Evolutionary conservation across 495 filamentous ascomycete genomes (phyloP), one percentile per base, ranked within the genome.

Genomic region (Trichoderma orchidacearum): DNA sequence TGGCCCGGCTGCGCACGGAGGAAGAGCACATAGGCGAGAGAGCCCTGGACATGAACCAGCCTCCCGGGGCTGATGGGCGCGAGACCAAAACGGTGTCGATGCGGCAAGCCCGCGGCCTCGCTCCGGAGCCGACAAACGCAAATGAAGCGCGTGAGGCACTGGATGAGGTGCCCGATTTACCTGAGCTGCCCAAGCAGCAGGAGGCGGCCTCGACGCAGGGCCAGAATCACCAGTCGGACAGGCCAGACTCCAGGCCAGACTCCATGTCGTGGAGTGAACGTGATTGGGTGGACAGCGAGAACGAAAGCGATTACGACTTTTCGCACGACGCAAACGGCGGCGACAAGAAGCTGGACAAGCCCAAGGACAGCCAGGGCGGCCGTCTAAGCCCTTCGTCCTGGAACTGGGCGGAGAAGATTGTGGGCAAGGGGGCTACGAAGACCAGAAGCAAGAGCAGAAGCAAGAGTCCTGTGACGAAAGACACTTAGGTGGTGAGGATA

Each of bases 351-450:
- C 50, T 52, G 28, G 23, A 35, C 8, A 55, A 58, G 17, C 58
- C 56, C 21, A 41, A 31, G 11, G 59, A 58, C 36, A 25, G 27
- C 36, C 45, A 54, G 61, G 54, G 59, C 59, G 65, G 29, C 53
- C 56, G 23, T 60, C 58, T 41, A 3, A 52, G 4, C 63, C 63
- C 30, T 56, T 62, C 32, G 31, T 62, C 15, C 3, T 80, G 77
- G 78, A 80, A 75, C 63, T 81, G 78, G 78, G 74, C 75, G 2
- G 76, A 81, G 61, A 77, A 76, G 57, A 79, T 81, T 59, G 77
- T 75, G 0, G 78, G 78, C 0, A 77, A 72, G 57, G 70, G 73
- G n/a, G 67, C 66, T 36, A 45, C 55, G 25, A 62, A 59, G 55
- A 62, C 51, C 31, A 54, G 35, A 50, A 63, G 60, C 45, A 30